phyloP scores from a whole-genome alignment of 192 early-diverging fungal species.

The Entomortierella chlamydospora region DNA sequence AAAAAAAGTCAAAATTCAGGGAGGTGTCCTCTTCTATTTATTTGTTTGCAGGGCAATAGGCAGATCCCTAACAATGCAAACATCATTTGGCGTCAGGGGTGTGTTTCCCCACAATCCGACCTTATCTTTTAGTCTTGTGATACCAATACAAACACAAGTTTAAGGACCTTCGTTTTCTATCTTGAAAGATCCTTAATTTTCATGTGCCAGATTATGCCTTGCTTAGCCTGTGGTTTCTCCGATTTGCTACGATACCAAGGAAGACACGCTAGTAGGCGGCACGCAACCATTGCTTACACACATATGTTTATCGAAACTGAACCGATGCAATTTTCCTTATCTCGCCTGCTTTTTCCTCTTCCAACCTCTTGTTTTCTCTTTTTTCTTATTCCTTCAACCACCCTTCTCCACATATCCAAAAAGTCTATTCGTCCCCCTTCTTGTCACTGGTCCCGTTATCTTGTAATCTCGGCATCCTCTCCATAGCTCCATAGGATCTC shows the following conservation, averaged over 20 bases:
- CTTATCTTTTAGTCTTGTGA: constrained; percentile 1
- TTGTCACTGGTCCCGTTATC: constrained; percentile 21
- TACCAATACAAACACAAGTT: constrained; percentile 19
- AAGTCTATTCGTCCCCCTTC: not conserved
- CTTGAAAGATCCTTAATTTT: not conserved
- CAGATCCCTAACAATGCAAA: not conserved
- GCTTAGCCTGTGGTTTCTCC: not conserved
- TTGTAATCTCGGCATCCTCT: not conserved
- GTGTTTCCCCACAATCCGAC: not conserved
- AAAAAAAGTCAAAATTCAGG: not conserved
- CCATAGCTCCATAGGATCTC: not conserved
- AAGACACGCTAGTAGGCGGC: not conserved
- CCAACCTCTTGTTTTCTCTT: constrained; percentile 8
- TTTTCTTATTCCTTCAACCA: constrained; percentile 5
- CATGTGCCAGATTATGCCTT: not conserved
- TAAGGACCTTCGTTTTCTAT: constrained; percentile 25
- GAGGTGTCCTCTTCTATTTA: not conserved
- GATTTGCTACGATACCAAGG: not conserved
- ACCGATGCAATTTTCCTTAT: not conserved
- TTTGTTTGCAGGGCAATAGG: constrained; percentile 4
- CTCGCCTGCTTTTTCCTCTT: constrained; percentile 5
- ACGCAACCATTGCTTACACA: constrained; percentile 8
- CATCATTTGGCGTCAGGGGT: not conserved
- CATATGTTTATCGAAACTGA: constrained; percentile 23
- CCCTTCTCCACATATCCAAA: constrained; percentile 5